Evolutionary conservation across 805 yeast species (phyloP).

Genomic region (Debaryomyces hansenii): DNA sequence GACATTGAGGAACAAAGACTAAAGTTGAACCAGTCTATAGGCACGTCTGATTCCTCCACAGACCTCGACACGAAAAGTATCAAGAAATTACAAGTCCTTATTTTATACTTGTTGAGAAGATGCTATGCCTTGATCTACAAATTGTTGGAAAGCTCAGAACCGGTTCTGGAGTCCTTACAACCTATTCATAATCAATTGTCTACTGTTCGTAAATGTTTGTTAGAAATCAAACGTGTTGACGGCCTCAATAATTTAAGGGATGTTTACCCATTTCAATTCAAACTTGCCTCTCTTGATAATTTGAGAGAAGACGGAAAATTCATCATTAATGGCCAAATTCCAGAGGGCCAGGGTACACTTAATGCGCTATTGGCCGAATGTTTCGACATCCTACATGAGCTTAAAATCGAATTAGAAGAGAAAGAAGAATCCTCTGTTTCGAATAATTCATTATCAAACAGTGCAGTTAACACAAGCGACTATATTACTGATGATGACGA

Average conservation of each 20-base stretch:
- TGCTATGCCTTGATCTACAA: constrained; percentile 90
- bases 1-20: constrained; percentile 73
- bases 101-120: constrained; percentile 79
- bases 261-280: constrained; percentile 93
- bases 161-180: constrained; percentile 90
- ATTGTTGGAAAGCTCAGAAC: constrained; percentile 87
- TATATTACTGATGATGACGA: constrained; percentile 28
- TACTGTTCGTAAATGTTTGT: constrained; percentile 85
- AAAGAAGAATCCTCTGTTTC: constrained; percentile 37
- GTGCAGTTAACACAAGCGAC: constrained; percentile 7
- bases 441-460: constrained; percentile 10
- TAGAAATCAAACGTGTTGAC: constrained; percentile 90
- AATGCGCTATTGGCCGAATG: constrained; percentile 90
- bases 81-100: constrained; percentile 44
- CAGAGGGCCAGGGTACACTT: constrained; percentile 98
- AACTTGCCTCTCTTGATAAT: constrained; percentile 86
- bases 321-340: constrained; percentile 81
- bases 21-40: constrained; percentile 24
- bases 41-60: constrained; percentile 1
- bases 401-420: constrained; percentile 81
- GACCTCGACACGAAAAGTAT: constrained; percentile 10
- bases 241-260: constrained; percentile 88
- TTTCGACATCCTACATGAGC: constrained; percentile 88
- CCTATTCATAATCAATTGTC: constrained; percentile 91
- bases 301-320: constrained; percentile 89